Evolutionary conservation across 192 early-diverging fungal genomes (phyloP).

Genomic region (Podila verticillata): DNA sequence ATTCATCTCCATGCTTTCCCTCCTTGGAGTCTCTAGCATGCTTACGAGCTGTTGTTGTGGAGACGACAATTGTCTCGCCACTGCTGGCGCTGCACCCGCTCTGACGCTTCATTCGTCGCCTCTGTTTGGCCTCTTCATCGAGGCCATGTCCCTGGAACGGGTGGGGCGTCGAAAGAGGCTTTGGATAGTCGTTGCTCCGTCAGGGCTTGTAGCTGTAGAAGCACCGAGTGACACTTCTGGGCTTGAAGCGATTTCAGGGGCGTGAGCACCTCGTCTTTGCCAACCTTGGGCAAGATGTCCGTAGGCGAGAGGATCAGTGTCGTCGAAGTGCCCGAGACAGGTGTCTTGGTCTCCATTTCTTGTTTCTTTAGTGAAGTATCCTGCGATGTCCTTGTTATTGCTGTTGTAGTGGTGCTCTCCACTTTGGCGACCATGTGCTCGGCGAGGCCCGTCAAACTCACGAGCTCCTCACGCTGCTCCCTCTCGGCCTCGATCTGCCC

Average conservation of each 20-base stretch:
- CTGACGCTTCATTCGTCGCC: neutral
- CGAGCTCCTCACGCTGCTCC: constrained; percentile 4
- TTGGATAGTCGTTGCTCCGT: neutral
- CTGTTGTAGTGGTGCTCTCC: too few species aligned
- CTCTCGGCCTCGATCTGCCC: constrained; percentile 1
- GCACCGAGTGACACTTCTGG: neutral
- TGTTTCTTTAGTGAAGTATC: too few species aligned
- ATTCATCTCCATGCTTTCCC: neutral
- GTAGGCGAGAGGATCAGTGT: neutral
- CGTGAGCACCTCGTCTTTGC: neutral
- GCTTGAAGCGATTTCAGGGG: neutral
- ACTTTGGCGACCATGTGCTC: neutral
- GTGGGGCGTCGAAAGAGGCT: neutral
- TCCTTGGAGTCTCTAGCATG: neutral
- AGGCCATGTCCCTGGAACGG: neutral
- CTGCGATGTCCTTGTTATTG: too few species aligned
- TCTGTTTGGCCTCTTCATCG: neutral
- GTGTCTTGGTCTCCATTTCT: too few species aligned
- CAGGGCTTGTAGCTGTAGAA: neutral
- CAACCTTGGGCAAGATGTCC: neutral
- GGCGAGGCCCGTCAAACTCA: neutral
- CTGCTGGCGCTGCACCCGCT: neutral
- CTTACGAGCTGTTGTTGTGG: neutral
- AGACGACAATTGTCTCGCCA: neutral
- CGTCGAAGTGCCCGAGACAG: neutral